Base-by-base conservation (phyloP, 495 filamentous ascomycete species). In the Talaromyces ruber region DNA sequence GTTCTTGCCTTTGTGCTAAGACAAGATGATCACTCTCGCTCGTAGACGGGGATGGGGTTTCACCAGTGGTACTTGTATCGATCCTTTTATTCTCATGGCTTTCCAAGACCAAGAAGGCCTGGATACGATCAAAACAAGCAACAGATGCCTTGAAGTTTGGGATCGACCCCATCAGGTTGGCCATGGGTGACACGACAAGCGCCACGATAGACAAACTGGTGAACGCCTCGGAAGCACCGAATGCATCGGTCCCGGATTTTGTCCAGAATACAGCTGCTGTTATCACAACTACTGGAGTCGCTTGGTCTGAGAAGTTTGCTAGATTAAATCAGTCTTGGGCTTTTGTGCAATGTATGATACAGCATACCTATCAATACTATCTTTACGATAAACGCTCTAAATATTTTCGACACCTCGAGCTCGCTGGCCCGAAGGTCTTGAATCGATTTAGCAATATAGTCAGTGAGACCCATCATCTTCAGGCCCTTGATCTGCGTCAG, bases 401-500 rank as follows among this genome's bases (percentile, higher is more conserved):
- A 81, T 22, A 70, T 75, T 59, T 73, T 82, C 0, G 83, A 84
- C 56, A 81, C 82, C 0, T 73, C 64, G 1, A 88, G 59, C 62
- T 90, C 87, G 11, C 83, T 74, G 9, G 83, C 69, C 8, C 83
- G 78, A 25, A 87, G 67, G 0, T 68, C 64, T 43, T 84, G 76
- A 2, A 89, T 70, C n/a, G 71, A 72, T 7, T 66, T 18, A 1
- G 64, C 65, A 2, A 81, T 60, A 3, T 26, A 53, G 3, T 66
- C 62, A 26, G 74, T 73, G 2, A 84, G 62, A 4, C 81, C 83
- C 7, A 77, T 71, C 77, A 82, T 80, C 62, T 84, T 86, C 21
- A 86, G 69, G 25, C 80, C 78, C 60, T 87, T 86, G 64, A 86
- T 83, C 0, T 79, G 74, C 14, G 77, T 69, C 6, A 88, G 65